These are phyloP conservation scores for Ramaria rubella DNA, from an alignment of 768 basidiomycete genomes.

Conservation along the genomic window DNA sequence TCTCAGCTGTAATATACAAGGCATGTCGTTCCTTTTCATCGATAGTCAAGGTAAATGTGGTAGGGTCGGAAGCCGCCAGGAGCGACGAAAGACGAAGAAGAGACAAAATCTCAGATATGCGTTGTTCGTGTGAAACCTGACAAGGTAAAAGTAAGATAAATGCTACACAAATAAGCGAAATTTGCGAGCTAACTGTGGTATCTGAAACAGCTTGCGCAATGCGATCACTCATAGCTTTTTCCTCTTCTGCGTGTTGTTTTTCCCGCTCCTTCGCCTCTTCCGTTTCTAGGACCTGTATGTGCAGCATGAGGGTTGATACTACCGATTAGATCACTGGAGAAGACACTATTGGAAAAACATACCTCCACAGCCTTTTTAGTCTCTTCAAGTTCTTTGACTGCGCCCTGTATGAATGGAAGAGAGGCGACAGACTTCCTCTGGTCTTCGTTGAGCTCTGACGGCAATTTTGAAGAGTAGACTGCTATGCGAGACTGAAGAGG, in stretches of 20 bases:
- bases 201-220: slow-evolving; percentile 49
- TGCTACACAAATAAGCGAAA: neutral
- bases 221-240: slow-evolving; percentile 49
- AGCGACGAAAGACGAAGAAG: slow-evolving; percentile 55
- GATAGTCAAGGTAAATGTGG: slow-evolving; percentile 36
- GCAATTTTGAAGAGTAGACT: slow-evolving; percentile 57
- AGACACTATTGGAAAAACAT: slow-evolving; percentile 3
- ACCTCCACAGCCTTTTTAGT: slow-evolving; percentile 84
- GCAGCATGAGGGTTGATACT: neutral
- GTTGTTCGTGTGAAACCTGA: neutral
- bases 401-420: slow-evolving; percentile 69
- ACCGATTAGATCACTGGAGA: neutral
- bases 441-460: slow-evolving; percentile 79
- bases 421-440: slow-evolving; percentile 69
- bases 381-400: slow-evolving; percentile 76
- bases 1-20: slow-evolving; percentile 45
- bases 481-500: slow-evolving; percentile 59
- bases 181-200: slow-evolving; percentile 43
- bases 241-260: slow-evolving; percentile 47
- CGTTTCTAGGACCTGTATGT: slow-evolving; percentile 51
- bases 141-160: neutral
- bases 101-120: slow-evolving; percentile 3
- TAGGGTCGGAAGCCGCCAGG: slow-evolving; percentile 39
- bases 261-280: slow-evolving; percentile 53
- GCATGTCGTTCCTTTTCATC: slow-evolving; percentile 48